Evolutionary conservation across 1,139 yeast species (phyloP), one percentile per base, ranked within the genome.

Genomic region (Arxiozyma telluris): DNA sequence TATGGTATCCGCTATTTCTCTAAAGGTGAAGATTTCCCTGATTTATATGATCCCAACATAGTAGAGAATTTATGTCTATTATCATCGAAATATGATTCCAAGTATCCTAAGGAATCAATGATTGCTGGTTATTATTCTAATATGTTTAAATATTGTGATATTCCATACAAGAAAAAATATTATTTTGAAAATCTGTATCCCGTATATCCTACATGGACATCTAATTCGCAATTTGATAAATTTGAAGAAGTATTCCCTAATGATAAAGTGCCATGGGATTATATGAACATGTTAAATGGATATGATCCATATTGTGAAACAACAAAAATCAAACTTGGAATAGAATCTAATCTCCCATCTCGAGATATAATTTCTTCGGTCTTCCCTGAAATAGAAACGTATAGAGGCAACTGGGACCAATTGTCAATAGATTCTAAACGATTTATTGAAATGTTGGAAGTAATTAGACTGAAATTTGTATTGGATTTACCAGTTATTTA

Each of bases 11-110:
- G 56, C 22, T 55, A 60, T 21, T 49, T 54, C 30, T 60, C 61
- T 39, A 62, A 58, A 49, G 68, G 68, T 21, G 68, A 64, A 44
- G 69, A 69, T 12, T 67, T 65, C 53, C 68, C 68, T 15, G 57
- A 63, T 52, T 52, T 67, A 41, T 55, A 55, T 12, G 58, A 55
- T 34, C 54, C 53, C n/a, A 34, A 42, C 17, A 51, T 46, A 18
- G 50, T 49, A 9, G 51, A 49, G 17, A 50, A 54, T 46, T 43
- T 63, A 27, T 64, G 68, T 5, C 47, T 67, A 8, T 55, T 65
- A n/a, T 55, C 67, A 49, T 69, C 69, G 4, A 66, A 65, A 52
- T 57, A 61, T 4, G 50, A 57, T 21, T 54, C 53, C 17, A 63
- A 64, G 42, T 65, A 65, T 51, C 67, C 68, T 23, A 57, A 64